phyloP scores from a whole-genome alignment of 2,329 filamentous ascomycete species.

The Fusarium stilboides region DNA sequence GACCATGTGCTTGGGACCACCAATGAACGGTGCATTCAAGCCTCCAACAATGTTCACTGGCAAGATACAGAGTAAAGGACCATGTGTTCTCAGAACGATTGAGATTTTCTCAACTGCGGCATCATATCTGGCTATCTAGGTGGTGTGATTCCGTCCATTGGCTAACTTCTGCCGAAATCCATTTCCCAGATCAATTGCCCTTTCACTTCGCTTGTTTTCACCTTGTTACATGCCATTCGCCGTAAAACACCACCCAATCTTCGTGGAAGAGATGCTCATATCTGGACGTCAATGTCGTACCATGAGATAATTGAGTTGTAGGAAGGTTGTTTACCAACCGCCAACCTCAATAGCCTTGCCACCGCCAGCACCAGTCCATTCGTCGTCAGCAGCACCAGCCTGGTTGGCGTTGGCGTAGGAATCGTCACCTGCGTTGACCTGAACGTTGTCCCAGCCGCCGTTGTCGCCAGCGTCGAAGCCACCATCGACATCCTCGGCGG shows the following conservation, averaged over 20 bases:
- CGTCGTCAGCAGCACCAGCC: constrained; percentile 15
- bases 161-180: constrained; percentile 27
- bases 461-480: constrained; percentile 24
- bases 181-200: constrained; percentile 6
- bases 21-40: constrained; percentile 39
- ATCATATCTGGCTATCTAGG: constrained; percentile 5
- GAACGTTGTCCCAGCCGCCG: constrained; percentile 22
- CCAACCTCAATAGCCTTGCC: constrained; percentile 6
- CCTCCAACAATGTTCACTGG: background rate
- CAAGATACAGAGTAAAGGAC: background rate
- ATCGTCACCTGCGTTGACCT: constrained; percentile 12
- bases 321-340: constrained; percentile 38
- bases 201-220: constrained; percentile 3
- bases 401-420: constrained; percentile 18
- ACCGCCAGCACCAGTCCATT: constrained; percentile 15
- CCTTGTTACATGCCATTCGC: constrained; percentile 4
- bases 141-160: constrained; percentile 2
- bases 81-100: background rate
- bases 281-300: background rate
- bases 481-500: constrained; percentile 40
- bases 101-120: constrained; percentile 9
- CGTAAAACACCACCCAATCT: background rate
- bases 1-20: constrained; percentile 19
- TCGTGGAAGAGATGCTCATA: background rate
- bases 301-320: no score